Percentiles rank a stretch among this genome's conserved stretches.
Conservation (phyloP, 2,329 filamentous ascomycete genomes). For the Pseudogymnoascus sp. region DNA sequence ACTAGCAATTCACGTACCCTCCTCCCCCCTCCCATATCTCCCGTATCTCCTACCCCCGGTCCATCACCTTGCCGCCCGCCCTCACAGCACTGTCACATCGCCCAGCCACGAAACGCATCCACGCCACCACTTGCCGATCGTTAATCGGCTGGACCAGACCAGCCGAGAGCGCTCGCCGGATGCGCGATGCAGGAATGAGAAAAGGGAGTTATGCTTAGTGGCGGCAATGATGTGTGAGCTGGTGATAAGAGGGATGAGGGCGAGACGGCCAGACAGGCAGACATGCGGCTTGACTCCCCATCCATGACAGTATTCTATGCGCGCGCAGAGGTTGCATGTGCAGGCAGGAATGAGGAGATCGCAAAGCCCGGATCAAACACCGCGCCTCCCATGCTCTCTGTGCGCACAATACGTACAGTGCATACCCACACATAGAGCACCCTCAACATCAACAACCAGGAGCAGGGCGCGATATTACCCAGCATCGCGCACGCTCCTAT, state of each 20-base stretch:
- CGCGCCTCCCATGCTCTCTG: background rate
- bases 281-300: background rate
- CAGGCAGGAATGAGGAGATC: background rate
- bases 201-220: background rate
- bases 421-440: background rate
- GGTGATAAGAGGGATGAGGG: background rate
- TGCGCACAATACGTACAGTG: background rate
- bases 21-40: background rate
- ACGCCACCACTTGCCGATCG: background rate
- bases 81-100: background rate
- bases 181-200: background rate
- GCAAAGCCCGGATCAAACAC: background rate
- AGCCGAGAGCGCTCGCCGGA: background rate
- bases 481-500: constrained; percentile 1
- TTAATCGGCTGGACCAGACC: background rate
- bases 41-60: background rate
- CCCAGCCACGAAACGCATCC: background rate
- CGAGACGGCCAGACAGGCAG: background rate
- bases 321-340: background rate
- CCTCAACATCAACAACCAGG: background rate
- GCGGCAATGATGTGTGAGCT: background rate
- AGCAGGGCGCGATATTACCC: background rate
- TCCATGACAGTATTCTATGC: background rate
- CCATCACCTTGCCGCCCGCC: background rate
- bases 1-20: background rate